A percentile compares a stretch with the other conserved stretches of the same genome.
Conservation (phyloP, 768 basidiomycete species). For the Leccinum truebloodii region DNA sequence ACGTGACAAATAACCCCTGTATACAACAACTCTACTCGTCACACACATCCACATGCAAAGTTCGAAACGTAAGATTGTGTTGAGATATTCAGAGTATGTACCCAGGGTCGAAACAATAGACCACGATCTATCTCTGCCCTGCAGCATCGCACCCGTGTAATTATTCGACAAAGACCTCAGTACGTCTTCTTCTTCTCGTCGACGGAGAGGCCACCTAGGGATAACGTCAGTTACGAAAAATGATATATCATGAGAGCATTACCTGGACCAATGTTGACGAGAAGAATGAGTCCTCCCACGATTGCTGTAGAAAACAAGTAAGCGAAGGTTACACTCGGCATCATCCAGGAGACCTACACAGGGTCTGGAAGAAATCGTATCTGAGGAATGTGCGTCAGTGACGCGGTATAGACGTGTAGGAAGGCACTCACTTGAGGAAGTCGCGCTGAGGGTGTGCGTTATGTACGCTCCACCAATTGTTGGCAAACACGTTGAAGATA, state of each 20-base stretch:
- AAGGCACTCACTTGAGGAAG: slow-evolving; percentile 83
- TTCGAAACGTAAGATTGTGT: slow-evolving; percentile 15
- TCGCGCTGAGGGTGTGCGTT: slow-evolving; percentile 93
- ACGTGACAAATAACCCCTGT: slow-evolving; percentile 23
- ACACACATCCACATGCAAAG: neutral
- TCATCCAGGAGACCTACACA: slow-evolving; percentile 47
- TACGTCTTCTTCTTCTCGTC: slow-evolving; percentile 99
- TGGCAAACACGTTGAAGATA: slow-evolving; percentile 96
- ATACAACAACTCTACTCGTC: neutral
- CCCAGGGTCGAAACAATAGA: slow-evolving; percentile 8
- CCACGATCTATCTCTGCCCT: slow-evolving; percentile 12
- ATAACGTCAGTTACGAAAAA: neutral
- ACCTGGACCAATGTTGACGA: slow-evolving; percentile 99
- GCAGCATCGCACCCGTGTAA: slow-evolving; percentile 1
- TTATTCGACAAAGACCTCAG: slow-evolving; percentile 30
- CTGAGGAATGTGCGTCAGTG: slow-evolving; percentile 41
- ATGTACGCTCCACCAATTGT: slow-evolving; percentile 98
- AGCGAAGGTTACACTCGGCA: slow-evolving; percentile 1
- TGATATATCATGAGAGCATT: slow-evolving; percentile 18
- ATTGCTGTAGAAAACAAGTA: slow-evolving; percentile 54
- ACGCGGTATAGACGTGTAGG: neutral
- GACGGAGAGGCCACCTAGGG: slow-evolving; percentile 85
- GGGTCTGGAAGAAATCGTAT: slow-evolving; percentile 99
- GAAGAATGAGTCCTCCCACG: slow-evolving; percentile 93
- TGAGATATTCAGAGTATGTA: slow-evolving; percentile 24